Conservation (phyloP, 164 flowering plant genomes). For the Umbellularia californica region DNA sequence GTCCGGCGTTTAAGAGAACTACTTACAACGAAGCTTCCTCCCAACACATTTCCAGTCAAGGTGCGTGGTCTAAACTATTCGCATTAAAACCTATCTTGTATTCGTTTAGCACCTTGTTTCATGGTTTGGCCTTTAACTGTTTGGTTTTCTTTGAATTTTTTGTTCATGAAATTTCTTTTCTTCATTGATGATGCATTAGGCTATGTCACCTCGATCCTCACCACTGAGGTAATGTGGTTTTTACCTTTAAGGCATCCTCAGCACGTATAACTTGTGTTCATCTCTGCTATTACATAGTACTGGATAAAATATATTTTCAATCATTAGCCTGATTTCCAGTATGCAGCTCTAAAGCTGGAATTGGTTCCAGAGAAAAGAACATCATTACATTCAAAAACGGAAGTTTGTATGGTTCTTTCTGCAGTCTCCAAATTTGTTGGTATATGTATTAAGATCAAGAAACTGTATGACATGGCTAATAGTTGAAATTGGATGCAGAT, state of each 20-base stretch:
- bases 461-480: no score
- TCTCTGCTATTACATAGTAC: no score
- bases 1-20: constrained; percentile 88
- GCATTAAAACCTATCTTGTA: no score
- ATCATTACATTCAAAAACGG: not conserved
- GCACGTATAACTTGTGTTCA: no score
- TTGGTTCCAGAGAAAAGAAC: not conserved
- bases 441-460: no score
- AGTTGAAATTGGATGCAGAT: no score
- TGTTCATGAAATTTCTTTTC: not conserved
- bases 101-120: no score
- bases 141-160: not conserved
- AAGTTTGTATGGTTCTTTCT: no score
- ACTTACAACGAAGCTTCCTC: constrained; percentile 89
- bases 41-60: constrained; percentile 96
- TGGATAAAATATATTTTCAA: not conserved
- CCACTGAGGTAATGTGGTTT: not conserved
- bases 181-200: not conserved
- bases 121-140: not conserved
- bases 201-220: not conserved
- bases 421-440: no score
- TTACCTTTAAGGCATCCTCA: not conserved
- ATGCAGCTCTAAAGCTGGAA: not conserved
- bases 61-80: constrained; percentile 26
- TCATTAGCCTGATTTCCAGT: not conserved